A percentile compares a stretch with the other conserved stretches of the same genome.
Evolutionary conservation across 2,329 filamentous ascomycete genomes (phyloP).

Genomic region (Cylindrodendrum hubeiense): DNA sequence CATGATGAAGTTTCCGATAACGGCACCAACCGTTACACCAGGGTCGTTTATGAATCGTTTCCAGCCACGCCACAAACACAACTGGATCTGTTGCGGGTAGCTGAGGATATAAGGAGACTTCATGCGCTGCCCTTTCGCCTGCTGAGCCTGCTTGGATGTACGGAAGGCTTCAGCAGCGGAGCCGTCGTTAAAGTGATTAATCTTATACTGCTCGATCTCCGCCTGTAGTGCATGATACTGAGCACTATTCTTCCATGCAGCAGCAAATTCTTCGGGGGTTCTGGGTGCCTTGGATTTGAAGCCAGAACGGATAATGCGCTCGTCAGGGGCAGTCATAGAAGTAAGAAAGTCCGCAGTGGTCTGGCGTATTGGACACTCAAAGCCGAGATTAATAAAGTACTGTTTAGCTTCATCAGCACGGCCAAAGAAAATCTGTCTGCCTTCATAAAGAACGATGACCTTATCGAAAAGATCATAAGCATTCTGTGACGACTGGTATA

Average conservation of each 20-base stretch:
- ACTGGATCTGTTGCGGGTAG: slow-evolving; percentile 58
- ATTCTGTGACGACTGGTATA: slow-evolving; percentile 74
- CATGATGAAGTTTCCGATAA: slow-evolving; percentile 22
- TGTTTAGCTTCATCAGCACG: slow-evolving; percentile 65
- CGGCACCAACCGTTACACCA: slow-evolving; percentile 25
- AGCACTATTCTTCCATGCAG: slow-evolving; percentile 48
- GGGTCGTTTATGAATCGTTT: slow-evolving; percentile 52
- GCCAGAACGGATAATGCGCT: slow-evolving; percentile 50
- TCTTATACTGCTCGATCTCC: slow-evolving; percentile 50
- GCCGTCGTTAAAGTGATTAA: slow-evolving; percentile 41
- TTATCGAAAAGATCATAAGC: slow-evolving; percentile 76
- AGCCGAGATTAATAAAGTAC: slow-evolving; percentile 74
- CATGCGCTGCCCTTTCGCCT: slow-evolving; percentile 53
- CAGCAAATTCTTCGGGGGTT: slow-evolving; percentile 54
- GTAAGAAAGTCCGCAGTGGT: slow-evolving; percentile 77
- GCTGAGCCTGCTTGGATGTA: slow-evolving; percentile 40
- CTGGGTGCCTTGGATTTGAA: slow-evolving; percentile 50
- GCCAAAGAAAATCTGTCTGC: slow-evolving; percentile 76
- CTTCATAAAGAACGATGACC: slow-evolving; percentile 75
- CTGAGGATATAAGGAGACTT: slow-evolving; percentile 63
- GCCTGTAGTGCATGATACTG: slow-evolving; percentile 30
- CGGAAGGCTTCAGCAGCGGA: slow-evolving; percentile 41
- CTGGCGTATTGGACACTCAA: slow-evolving; percentile 71
- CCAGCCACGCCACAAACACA: slow-evolving; percentile 57
- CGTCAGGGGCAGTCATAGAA: slow-evolving; percentile 57